These are phyloP conservation scores for Fusarium buharicum DNA, from an alignment of 2,329 filamentous ascomycete genomes.

Conservation along the genomic window DNA sequence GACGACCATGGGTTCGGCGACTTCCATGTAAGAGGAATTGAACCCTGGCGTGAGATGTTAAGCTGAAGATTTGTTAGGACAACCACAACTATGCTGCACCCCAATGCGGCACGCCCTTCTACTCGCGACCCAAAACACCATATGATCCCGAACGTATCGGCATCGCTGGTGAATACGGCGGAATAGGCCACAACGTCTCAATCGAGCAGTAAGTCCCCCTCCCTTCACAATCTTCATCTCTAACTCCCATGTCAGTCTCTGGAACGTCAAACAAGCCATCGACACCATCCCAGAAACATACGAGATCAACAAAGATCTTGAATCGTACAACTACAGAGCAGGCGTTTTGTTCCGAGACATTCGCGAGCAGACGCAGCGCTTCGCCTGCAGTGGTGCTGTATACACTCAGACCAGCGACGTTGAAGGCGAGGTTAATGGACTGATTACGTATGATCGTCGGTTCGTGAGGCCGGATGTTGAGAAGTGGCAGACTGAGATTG, in stretches of 20 bases:
- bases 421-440: constrained; percentile 77
- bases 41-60: too few relatives aligned
- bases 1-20: constrained; percentile 74
- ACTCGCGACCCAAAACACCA: constrained; percentile 65
- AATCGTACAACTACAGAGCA: constrained; percentile 74
- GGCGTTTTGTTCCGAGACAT: constrained; percentile 70
- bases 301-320: constrained; percentile 68
- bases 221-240: fast-evolving
- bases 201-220: constrained; percentile 52
- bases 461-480: constrained; percentile 64
- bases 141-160: constrained; percentile 70
- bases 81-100: constrained; percentile 79
- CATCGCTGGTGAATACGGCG: constrained; percentile 77
- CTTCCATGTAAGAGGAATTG: constrained; percentile 50
- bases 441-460: constrained; percentile 75
- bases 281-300: constrained; percentile 73
- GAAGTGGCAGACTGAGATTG: constrained; percentile 70
- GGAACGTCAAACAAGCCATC: constrained; percentile 70
- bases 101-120: constrained; percentile 76
- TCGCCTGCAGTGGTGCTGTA: constrained; percentile 72
- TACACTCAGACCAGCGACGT: constrained; percentile 82
- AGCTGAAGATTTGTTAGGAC: constrained; percentile 51
- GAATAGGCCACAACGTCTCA: constrained; percentile 72
- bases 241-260: constrained; percentile 59
- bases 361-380: constrained; percentile 68